Percentiles rank a stretch among this genome's conserved stretches.
Evolutionary conservation across 1,284 basidiomycete genomes (phyloP).

Genomic region (Malassezia restricta): DNA sequence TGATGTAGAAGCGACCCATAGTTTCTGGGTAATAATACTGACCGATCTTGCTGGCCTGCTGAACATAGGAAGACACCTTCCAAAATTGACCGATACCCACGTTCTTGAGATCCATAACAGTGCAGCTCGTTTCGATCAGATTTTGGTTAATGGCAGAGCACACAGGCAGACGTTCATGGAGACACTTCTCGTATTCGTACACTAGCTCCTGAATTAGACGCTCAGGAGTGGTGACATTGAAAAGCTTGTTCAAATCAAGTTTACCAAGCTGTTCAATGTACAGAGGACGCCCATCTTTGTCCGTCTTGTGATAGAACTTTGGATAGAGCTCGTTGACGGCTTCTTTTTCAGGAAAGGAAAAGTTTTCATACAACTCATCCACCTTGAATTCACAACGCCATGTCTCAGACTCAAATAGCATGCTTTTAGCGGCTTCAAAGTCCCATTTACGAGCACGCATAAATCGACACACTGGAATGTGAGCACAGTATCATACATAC

Average conservation of each 20-base stretch:
- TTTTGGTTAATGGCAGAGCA: constrained; percentile 63
- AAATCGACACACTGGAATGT: constrained; percentile 52
- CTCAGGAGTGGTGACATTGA: constrained; percentile 63
- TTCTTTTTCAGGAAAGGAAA: constrained; percentile 73
- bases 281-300: constrained; percentile 88
- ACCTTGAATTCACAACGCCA: constrained; percentile 84
- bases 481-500: constrained; percentile 8
- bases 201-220: constrained; percentile 82
- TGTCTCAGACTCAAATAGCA: constrained; percentile 70
- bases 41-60: constrained; percentile 64
- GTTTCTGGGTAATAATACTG: constrained; percentile 68
- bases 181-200: constrained; percentile 83
- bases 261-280: constrained; percentile 89
- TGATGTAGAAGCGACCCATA: constrained; percentile 94
- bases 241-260: constrained; percentile 65
- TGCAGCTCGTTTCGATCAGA: constrained; percentile 93
- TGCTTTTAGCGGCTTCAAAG: constrained; percentile 64
- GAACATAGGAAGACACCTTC: constrained; percentile 77
- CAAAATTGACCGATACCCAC: constrained; percentile 76
- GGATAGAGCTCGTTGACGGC: constrained; percentile 86
- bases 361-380: constrained; percentile 71
- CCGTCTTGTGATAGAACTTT: constrained; percentile 85
- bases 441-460: constrained; percentile 88
- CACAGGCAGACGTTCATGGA: constrained; percentile 59
- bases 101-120: constrained; percentile 80